Evolutionary conservation across 306 rosid genomes (phyloP), one percentile per base, ranked within the genome.

Genomic region (Dryas octopetala): DNA sequence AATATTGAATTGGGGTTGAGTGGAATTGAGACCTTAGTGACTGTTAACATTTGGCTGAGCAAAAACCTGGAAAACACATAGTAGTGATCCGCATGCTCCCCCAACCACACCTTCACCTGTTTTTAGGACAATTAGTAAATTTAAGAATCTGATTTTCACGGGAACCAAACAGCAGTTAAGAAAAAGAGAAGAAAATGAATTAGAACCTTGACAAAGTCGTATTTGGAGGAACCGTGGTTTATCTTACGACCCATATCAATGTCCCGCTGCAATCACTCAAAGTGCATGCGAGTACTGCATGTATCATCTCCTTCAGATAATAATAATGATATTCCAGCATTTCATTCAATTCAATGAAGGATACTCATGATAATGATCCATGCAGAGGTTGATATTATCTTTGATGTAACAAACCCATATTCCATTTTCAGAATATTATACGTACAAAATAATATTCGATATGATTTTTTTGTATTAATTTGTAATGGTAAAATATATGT

Each of bases 41-140:
- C 98, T 2, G 97, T 91, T 23, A 91, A 74, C 97, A 87, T 94
- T 81, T 93, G 86, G 77, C 96, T 85, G 72, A 94, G 95, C 88
- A 94, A 78, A 84, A 94, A 91, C 86, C 97, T 84, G 68, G 97
- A 94, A 28, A 94, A 86, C 74, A 94, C 96, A 73, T 94, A 94
- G 82, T 91, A 94, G 85, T 94, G 98, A 82, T 94, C 98, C 4
- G 95, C 98, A 84, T 90, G 86, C 71, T 90, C 98, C 70, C 98
- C 98, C 87, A 94, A 83, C 98, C 98, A 94, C 41, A 94, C 98
- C 83, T 91, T 91, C 3, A 91, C 98, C 98, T 91, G 79, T 1
- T 51, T 45, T 49, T 38, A 71, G 62, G 16, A 73, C 50, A 28
- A 23, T 2, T 15, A 61, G 3, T 32, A 32, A 2, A 7, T 58